Percentiles rank a stretch among this genome's conserved stretches.
Conservation (phyloP, 805 yeast species). For the Ogataea paraovalis region DNA sequence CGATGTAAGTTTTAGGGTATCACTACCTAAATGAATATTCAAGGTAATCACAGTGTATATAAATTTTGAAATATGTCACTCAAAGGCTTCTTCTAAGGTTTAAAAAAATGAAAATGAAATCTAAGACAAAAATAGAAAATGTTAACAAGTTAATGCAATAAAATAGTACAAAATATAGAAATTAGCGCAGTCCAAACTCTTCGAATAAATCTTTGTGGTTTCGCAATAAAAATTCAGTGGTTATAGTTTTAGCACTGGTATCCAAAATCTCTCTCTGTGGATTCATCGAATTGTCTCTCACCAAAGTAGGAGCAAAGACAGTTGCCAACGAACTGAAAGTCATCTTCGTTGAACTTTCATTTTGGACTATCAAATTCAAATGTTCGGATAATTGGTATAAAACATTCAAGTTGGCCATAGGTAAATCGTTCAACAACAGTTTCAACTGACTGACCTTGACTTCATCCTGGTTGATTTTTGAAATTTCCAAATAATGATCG, state of each 20-base stretch:
- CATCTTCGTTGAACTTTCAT: slow-evolving; percentile 69
- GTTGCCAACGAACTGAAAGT: slow-evolving; percentile 76
- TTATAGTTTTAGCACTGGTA: slow-evolving; percentile 74
- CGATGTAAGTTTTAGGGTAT: too few species aligned
- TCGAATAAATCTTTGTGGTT: slow-evolving; percentile 37
- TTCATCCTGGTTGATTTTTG: slow-evolving; percentile 28
- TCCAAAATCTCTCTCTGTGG: slow-evolving; percentile 83
- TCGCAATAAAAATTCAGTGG: slow-evolving; percentile 66
- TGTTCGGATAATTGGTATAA: slow-evolving; percentile 60
- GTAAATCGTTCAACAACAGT: slow-evolving; percentile 48
- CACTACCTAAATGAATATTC: too few species aligned
- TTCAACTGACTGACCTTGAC: slow-evolving; percentile 41
- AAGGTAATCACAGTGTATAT: too few species aligned
- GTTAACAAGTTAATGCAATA: background rate
- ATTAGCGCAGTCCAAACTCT: slow-evolving; percentile 2
- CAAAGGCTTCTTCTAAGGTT: too few species aligned
- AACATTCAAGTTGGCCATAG: slow-evolving; percentile 61
- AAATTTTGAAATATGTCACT: too few species aligned
- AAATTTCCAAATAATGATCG: slow-evolving; percentile 58
- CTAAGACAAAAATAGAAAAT: background rate
- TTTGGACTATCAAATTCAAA: slow-evolving; percentile 52
- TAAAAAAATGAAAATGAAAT: background rate
- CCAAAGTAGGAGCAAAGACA: slow-evolving; percentile 91
- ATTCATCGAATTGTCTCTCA: slow-evolving; percentile 55
- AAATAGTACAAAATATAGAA: background rate